Base-by-base conservation (phyloP, 495 filamentous ascomycete genomes). In the Penicillium salamii region DNA sequence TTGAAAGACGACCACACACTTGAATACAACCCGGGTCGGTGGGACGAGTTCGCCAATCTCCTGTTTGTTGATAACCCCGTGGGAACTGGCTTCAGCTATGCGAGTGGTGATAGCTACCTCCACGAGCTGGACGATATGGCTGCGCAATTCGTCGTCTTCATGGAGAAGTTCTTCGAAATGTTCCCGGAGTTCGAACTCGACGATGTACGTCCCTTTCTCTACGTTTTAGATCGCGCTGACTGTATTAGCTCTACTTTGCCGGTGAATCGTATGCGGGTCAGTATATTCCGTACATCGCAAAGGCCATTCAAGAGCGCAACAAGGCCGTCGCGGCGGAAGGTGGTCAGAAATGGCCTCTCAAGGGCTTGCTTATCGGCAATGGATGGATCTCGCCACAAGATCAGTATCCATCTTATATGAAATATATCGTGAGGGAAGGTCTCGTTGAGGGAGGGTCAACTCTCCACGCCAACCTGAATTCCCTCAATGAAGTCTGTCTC, bases 201-300 rank as follows among this genome's bases (percentile, higher is more conserved):
- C 64, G 93, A 98, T 79, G 92, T 97, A 72, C 75, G 89, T 77
- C 38, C 29, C 19, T 26, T 21, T 34, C 17, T 1, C 46, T 9
- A 14, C 49, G 43, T 49, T 36, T 3, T 26, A 8, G 54, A 21
- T 7, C 34, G 15, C 26, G n/a, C 74, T 74, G 33, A 74, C 38
- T n/a, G 44, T 20, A 31, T 21, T 55, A 97, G 93, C 71, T 98
- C 21, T 98, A 97, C 65, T 71, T 98, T 42, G 86, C 92, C 0
- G 93, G 93, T 17, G 93, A 98, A 71, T 98, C 93, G 1, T 98
- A 91, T 60, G 95, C 93, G 26, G 93, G 93, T 26, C 95, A 97
- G 66, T 84, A 97, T 70, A 98, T 98, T 46, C 93, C 93, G 12
- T 96, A 98, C 63, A 91, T 98, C 50, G 89, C 95, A 7, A 83